Percentiles rank a stretch among this genome's conserved stretches.
These are phyloP conservation scores for Rhodotorula glutinis DNA, from an alignment of 1,284 basidiomycete species.

Conservation along the genomic window DNA sequence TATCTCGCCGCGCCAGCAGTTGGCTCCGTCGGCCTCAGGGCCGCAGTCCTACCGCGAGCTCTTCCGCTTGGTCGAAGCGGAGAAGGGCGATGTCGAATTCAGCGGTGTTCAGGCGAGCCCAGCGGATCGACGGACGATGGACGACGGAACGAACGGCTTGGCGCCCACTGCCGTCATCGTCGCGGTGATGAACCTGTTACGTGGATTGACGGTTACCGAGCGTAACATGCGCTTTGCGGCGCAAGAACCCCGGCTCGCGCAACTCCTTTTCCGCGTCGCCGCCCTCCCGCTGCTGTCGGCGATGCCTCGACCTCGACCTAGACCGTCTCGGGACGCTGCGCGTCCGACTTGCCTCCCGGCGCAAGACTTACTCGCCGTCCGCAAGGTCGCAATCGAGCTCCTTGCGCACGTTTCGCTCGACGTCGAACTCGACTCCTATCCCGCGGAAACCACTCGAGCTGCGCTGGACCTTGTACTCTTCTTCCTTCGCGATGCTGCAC, in stretches of 20 bases:
- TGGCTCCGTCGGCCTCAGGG: neutral
- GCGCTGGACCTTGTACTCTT: constrained; percentile 34
- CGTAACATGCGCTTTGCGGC: constrained; percentile 72
- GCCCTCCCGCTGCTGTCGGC: constrained; percentile 47
- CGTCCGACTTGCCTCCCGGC: constrained; percentile 58
- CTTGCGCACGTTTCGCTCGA: constrained; percentile 25
- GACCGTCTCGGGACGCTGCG: neutral
- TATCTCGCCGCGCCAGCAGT: neutral
- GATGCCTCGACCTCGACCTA: too few species aligned
- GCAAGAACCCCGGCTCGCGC: constrained; percentile 62
- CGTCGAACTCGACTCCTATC: constrained; percentile 21
- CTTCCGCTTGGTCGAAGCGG: constrained; percentile 55
- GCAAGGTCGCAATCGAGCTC: constrained; percentile 34
- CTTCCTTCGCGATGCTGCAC: constrained; percentile 37
- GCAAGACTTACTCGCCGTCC: constrained; percentile 52
- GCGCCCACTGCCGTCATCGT: constrained; percentile 68
- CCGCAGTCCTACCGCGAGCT: constrained; percentile 62
- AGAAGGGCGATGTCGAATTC: constrained; percentile 28
- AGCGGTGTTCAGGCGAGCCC: constrained; percentile 4
- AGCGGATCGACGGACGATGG: too few species aligned
- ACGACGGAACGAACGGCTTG: constrained; percentile 36
- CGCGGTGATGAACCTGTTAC: constrained; percentile 72
- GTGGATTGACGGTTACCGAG: constrained; percentile 71
- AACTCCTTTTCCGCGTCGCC: constrained; percentile 65
- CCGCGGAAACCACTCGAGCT: neutral